Evolutionary conservation across 306 rosid genomes (phyloP).

Genomic region (Chamaecrista fasciculata): DNA sequence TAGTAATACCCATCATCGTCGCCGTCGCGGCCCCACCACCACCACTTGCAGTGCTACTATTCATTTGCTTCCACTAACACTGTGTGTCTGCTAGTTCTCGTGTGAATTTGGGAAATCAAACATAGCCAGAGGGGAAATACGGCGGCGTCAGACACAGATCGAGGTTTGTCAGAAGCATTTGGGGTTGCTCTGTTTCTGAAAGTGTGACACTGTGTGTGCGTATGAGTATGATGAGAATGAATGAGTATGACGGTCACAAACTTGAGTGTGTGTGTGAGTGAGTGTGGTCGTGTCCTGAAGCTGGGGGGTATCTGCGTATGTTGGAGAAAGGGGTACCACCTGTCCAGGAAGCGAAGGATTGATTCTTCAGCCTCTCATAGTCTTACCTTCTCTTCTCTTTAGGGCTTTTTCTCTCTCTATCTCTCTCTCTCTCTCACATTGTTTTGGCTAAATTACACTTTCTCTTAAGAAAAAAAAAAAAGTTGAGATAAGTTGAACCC

Average conservation of each 20-base stretch:
- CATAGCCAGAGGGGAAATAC: conserved; percentile 16
- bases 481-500: too few relatives aligned
- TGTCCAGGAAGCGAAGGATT: neutral
- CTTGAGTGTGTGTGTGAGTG: neutral
- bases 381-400: neutral
- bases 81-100: neutral
- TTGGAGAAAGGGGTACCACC: neutral
- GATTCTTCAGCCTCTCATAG: neutral
- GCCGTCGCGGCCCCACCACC: neutral
- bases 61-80: conserved; percentile 23
- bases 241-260: too few relatives aligned
- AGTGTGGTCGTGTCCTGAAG: neutral
- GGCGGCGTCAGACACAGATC: conserved; percentile 18
- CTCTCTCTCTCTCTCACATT: too few relatives aligned
- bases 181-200: conserved; percentile 3
- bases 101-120: conserved; percentile 8
- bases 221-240: too few relatives aligned
- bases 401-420: neutral
- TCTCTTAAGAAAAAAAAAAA: too few relatives aligned
- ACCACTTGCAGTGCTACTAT: conserved; percentile 7
- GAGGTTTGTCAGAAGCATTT: conserved; percentile 26
- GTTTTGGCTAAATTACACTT: too few relatives aligned
- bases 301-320: neutral
- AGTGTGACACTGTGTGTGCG: neutral
- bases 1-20: conserved; percentile 42